phyloP scores from a whole-genome alignment of 768 basidiomycete genomes.

The Pilatotrama ljubarskyi region DNA sequence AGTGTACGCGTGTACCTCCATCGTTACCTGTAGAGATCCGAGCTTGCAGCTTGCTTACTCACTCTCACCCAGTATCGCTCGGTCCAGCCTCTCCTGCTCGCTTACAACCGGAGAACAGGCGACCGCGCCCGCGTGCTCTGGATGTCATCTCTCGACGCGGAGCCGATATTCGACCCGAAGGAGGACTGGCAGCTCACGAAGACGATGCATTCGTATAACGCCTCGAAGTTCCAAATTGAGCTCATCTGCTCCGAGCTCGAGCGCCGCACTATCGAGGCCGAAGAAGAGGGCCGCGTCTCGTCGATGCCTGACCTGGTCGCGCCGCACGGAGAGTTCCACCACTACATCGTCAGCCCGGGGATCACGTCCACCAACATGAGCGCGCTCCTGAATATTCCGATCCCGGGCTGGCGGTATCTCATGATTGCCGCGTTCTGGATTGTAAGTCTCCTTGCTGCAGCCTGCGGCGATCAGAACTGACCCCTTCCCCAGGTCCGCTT shows the following conservation, averaged over 20 bases:
- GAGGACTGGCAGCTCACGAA: constrained; percentile 73
- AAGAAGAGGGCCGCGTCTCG: constrained; percentile 7
- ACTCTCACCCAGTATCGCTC: constrained; percentile 53
- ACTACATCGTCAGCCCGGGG: constrained; percentile 70
- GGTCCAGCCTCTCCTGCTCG: constrained; percentile 53
- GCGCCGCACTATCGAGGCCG: constrained; percentile 34
- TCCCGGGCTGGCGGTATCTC: constrained; percentile 39
- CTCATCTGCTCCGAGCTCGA: constrained; percentile 61
- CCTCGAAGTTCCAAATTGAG: constrained; percentile 77
- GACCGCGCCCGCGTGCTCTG: constrained; percentile 67
- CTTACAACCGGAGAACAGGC: constrained; percentile 36
- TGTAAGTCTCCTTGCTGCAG: constrained; percentile 46
- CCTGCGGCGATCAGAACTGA: no score
- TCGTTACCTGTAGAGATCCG: constrained; percentile 3
- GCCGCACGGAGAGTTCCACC: constrained; percentile 37
- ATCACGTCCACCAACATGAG: constrained; percentile 67
- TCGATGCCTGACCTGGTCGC: constrained; percentile 4
- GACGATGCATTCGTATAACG: constrained; percentile 65
- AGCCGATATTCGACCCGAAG: constrained; percentile 51
- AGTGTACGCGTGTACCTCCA: constrained; percentile 29
- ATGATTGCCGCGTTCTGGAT: constrained; percentile 64
- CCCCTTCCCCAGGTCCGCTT: constrained; percentile 55
- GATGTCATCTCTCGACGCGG: constrained; percentile 73
- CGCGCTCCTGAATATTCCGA: constrained; percentile 43
- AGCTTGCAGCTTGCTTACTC: no score